Evolutionary conservation across 2,329 filamentous ascomycete species (phyloP).

Genomic region (Graphiopsis chlorocephala): DNA sequence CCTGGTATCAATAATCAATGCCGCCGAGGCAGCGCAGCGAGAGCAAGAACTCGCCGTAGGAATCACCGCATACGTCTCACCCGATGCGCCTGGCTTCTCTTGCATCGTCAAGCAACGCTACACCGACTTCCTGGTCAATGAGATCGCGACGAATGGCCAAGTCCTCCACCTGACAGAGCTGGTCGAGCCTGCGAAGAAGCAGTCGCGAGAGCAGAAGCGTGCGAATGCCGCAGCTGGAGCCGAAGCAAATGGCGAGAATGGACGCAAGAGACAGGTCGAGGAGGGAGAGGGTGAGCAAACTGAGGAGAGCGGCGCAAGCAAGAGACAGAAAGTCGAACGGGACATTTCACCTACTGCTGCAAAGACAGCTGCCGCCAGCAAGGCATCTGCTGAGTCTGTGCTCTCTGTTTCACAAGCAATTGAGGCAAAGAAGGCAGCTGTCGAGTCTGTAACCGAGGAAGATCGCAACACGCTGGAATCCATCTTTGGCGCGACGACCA

Average conservation of each 20-base stretch:
- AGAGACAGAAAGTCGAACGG: constrained; percentile 24
- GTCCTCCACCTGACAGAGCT: constrained; percentile 68
- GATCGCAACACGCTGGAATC: constrained; percentile 31
- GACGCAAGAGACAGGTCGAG: constrained; percentile 15
- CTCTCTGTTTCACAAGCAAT: too few species aligned
- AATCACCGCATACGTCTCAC: constrained; percentile 62
- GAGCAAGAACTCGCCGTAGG: constrained; percentile 50
- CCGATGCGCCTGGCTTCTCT: constrained; percentile 56
- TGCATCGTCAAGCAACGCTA: constrained; percentile 73
- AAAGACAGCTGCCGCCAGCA: constrained; percentile 9
- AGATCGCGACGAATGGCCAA: constrained; percentile 72
- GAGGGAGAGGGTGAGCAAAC: constrained; percentile 12
- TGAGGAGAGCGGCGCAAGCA: constrained; percentile 13
- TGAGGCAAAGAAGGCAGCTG: constrained; percentile 13
- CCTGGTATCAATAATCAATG: not conserved
- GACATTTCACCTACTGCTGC: constrained; percentile 12
- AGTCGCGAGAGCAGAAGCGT: constrained; percentile 11
- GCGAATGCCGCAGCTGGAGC: constrained; percentile 8
- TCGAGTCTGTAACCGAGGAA: constrained; percentile 6
- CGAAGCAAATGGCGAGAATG: not conserved
- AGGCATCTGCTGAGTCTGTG: constrained; percentile 8
- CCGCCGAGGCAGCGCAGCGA: constrained; percentile 16
- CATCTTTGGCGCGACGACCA: constrained; percentile 53
- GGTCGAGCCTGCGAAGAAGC: constrained; percentile 23
- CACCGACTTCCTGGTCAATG: constrained; percentile 90